phyloP scores from a whole-genome alignment of 2,329 filamentous ascomycete genomes.

The Didymella keratinophila region DNA sequence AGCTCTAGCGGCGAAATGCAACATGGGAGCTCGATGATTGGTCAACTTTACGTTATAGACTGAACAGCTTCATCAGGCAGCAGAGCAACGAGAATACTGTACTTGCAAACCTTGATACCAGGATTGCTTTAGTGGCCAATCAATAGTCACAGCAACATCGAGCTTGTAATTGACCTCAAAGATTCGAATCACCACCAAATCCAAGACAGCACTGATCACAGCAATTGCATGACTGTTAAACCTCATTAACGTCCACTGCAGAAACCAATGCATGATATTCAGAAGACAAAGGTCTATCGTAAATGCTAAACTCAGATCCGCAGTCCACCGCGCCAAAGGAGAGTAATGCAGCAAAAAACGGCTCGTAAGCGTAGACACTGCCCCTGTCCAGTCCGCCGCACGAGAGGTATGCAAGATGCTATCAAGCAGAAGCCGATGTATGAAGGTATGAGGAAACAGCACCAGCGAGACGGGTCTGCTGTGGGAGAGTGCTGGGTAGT shows the following conservation, averaged over 20 bases:
- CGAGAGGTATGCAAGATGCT: constrained; percentile 30
- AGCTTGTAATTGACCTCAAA: neutral
- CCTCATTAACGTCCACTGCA: neutral
- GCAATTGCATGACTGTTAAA: neutral
- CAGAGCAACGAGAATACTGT: neutral
- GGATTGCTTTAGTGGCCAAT: neutral
- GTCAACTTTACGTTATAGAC: neutral
- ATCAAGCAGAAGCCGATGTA: constrained; percentile 30
- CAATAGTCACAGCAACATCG: neutral
- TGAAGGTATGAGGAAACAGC: constrained; percentile 26
- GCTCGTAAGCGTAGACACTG: constrained; percentile 26
- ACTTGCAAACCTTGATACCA: neutral
- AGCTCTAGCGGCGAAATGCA: neutral
- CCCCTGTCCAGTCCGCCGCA: constrained; percentile 28
- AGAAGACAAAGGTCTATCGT: constrained; percentile 41
- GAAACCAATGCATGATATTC: constrained; percentile 28
- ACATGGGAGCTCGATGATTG: constrained; percentile 10
- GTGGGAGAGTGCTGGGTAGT: constrained; percentile 19
- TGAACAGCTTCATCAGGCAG: constrained; percentile 9
- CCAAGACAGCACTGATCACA: neutral
- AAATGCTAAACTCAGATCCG: constrained; percentile 37
- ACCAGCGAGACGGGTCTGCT: constrained; percentile 7
- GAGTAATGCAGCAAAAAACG: constrained; percentile 35
- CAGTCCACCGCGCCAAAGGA: constrained; percentile 42
- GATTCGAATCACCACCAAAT: neutral